Conservation (phyloP, 805 yeast species). For the Kodamaea restingae region DNA sequence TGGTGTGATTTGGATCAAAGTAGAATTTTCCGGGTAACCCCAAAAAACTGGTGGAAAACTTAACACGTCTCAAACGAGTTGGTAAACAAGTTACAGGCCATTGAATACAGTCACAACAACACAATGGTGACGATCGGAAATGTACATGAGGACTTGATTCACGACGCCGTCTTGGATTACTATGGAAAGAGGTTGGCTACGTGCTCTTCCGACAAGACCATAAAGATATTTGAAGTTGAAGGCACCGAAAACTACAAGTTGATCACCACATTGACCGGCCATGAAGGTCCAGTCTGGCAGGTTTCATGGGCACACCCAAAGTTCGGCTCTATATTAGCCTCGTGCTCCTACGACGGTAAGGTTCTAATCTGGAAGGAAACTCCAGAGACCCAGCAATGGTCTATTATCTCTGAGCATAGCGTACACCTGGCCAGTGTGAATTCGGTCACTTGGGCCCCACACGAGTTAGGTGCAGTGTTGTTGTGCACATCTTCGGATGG, state of each 20-base stretch:
- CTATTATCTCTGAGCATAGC: conserved; percentile 78
- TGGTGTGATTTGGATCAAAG: not conserved
- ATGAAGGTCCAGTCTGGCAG: conserved; percentile 99
- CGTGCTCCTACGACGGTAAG: conserved; percentile 93
- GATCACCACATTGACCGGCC: conserved; percentile 83
- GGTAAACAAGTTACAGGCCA: not conserved
- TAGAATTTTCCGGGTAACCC: conserved; percentile 7
- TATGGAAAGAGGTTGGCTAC: conserved; percentile 96
- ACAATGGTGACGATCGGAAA: conserved; percentile 78
- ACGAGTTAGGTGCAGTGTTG: conserved; percentile 89
- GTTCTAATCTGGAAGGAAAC: conserved; percentile 90
- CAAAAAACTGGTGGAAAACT: conserved; percentile 4
- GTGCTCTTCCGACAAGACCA: conserved; percentile 93
- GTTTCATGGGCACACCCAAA: conserved; percentile 99
- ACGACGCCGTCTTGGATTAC: conserved; percentile 95
- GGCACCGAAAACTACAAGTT: conserved; percentile 75
- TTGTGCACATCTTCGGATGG: conserved; percentile 94
- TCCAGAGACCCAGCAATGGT: conserved; percentile 78
- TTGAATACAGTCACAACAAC: conserved; percentile 1
- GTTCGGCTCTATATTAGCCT: conserved; percentile 90
- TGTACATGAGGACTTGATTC: conserved; percentile 90
- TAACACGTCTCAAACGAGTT: conserved; percentile 10
- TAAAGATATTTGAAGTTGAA: conserved; percentile 87
- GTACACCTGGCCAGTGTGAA: conserved; percentile 93
- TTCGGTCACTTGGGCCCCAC: conserved; percentile 95